Conservation (phyloP, 2,329 filamentous ascomycete species). For the Talaromyces sp. region DNA sequence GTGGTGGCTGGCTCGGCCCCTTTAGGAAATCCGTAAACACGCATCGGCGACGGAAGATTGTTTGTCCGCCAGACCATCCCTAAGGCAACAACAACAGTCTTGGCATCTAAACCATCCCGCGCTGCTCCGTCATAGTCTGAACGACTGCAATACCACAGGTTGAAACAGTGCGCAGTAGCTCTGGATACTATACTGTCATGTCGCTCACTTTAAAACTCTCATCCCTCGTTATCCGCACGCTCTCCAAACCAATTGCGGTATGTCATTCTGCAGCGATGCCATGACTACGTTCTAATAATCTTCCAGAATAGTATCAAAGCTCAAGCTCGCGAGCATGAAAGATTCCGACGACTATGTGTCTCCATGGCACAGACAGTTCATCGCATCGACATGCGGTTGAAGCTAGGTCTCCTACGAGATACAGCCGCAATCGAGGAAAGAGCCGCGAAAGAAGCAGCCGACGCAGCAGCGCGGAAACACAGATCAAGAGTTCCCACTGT, state of each 20-base stretch:
- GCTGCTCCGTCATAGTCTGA: slow-evolving; percentile 59
- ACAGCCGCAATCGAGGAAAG: slow-evolving; percentile 46
- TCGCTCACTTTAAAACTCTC: slow-evolving; percentile 62
- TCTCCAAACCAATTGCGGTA: slow-evolving; percentile 65
- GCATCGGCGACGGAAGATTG: slow-evolving; percentile 18
- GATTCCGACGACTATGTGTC: slow-evolving; percentile 58
- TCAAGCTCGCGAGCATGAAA: slow-evolving; percentile 63
- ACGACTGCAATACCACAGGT: slow-evolving; percentile 33
- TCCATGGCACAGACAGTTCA: slow-evolving; percentile 60
- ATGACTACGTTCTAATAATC: slow-evolving; percentile 21
- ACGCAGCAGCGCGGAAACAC: slow-evolving; percentile 52
- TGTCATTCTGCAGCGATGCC: slow-evolving; percentile 18
- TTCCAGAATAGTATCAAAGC: slow-evolving; percentile 62
- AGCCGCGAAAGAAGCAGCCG: slow-evolving; percentile 47
- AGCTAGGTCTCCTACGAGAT: slow-evolving; percentile 60
- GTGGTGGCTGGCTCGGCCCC: slow-evolving; percentile 20
- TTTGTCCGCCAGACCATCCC: slow-evolving; percentile 7
- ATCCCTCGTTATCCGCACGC: slow-evolving; percentile 59
- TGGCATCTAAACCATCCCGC: slow-evolving; percentile 57
- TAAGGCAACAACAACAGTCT: slow-evolving; percentile 13
- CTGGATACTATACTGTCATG: slow-evolving; percentile 38
- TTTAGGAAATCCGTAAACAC: slow-evolving; percentile 39
- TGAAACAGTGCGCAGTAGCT: neutral
- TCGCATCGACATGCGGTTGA: slow-evolving; percentile 62
- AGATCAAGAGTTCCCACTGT: slow-evolving; percentile 52